Conservation (phyloP, 2,329 filamentous ascomycete species). For the Sarocladium kiliense region DNA sequence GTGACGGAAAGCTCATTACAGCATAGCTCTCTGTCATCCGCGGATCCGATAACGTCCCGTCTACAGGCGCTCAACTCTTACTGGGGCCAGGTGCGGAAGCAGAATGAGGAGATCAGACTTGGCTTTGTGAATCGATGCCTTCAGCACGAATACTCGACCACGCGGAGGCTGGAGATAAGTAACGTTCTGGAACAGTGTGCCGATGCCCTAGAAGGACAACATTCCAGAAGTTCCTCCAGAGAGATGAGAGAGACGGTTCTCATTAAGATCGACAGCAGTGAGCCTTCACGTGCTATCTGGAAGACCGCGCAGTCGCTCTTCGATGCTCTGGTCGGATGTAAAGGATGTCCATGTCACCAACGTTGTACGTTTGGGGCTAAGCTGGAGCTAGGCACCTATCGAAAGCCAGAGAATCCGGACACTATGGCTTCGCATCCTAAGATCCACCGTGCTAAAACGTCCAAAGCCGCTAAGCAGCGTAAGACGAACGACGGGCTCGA, state of each 20-base stretch:
- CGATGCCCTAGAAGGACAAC: background rate
- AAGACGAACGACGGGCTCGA: background rate
- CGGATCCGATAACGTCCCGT: background rate
- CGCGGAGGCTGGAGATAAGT: background rate
- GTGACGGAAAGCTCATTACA: background rate
- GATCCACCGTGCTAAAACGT: background rate
- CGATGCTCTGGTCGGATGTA: background rate
- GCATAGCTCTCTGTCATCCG: background rate
- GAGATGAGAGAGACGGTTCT: background rate
- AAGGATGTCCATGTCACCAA: background rate
- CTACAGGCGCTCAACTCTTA: background rate
- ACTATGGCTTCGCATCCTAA: background rate
- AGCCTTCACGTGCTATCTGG: background rate
- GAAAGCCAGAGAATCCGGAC: background rate
- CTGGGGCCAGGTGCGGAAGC: background rate
- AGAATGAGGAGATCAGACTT: background rate
- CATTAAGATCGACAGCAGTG: background rate
- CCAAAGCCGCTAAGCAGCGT: background rate
- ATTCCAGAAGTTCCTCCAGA: background rate
- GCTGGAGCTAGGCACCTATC: constrained; percentile 7
- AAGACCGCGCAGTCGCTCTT: constrained; percentile 8
- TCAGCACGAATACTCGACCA: background rate
- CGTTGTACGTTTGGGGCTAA: background rate
- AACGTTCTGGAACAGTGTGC: background rate
- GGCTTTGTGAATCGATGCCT: background rate